phyloP scores from a whole-genome alignment of 768 basidiomycete genomes.

The Lentinula guzmanii region DNA sequence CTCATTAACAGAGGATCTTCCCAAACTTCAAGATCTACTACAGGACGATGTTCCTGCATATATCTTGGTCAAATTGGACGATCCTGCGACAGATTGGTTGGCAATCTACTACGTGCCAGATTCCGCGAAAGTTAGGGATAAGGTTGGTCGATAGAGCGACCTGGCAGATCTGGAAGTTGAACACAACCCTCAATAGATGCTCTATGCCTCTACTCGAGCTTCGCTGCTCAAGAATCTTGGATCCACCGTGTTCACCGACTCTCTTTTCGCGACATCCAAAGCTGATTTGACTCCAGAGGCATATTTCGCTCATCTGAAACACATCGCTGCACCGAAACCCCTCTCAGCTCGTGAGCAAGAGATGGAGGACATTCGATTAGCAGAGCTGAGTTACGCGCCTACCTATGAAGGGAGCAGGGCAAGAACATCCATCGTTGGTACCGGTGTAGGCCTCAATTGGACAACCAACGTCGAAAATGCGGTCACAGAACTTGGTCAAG shows the following conservation, averaged over 20 bases:
- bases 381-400: slow-evolving; percentile 57
- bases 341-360: slow-evolving; percentile 80
- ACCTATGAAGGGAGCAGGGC: slow-evolving; percentile 54
- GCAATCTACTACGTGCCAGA: slow-evolving; percentile 81
- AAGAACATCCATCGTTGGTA: slow-evolving; percentile 49
- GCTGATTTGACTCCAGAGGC: slow-evolving; percentile 60
- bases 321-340: slow-evolving; percentile 73
- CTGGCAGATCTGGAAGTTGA: not conserved
- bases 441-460: slow-evolving; percentile 67
- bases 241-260: slow-evolving; percentile 63
- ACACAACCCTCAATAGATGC: slow-evolving; percentile 51
- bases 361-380: slow-evolving; percentile 67
- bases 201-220: slow-evolving; percentile 77
- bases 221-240: slow-evolving; percentile 70
- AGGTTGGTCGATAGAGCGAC: slow-evolving; percentile 38
- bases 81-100: slow-evolving; percentile 61
- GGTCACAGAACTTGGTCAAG: slow-evolving; percentile 47
- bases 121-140: slow-evolving; percentile 71
- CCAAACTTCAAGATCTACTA: slow-evolving; percentile 47
- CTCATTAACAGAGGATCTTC: slow-evolving; percentile 59
- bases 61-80: slow-evolving; percentile 61
- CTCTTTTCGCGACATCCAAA: slow-evolving; percentile 75
- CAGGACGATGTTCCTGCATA: slow-evolving; percentile 68
- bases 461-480: slow-evolving; percentile 56
- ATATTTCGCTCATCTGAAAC: slow-evolving; percentile 68